These are phyloP conservation scores for Karstenula rhodostoma DNA, from an alignment of 2,329 filamentous ascomycete genomes.

Conservation along the genomic window DNA sequence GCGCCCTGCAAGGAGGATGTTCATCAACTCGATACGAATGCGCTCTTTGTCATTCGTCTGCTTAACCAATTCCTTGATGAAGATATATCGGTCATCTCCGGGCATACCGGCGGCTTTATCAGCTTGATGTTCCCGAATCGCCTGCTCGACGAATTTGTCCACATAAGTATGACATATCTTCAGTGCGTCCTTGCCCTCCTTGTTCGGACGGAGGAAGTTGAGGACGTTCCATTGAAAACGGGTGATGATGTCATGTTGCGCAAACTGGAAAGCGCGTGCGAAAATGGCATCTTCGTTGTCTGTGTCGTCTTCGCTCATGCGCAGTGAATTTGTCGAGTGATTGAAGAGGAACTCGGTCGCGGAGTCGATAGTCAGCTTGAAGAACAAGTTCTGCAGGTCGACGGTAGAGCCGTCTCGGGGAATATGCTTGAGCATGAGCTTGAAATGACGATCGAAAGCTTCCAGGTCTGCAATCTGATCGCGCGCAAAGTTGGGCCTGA, in stretches of 20 bases:
- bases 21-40: slow-evolving; percentile 76
- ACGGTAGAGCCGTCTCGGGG: slow-evolving; percentile 60
- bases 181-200: slow-evolving; percentile 50
- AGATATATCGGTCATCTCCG: slow-evolving; percentile 49
- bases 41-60: slow-evolving; percentile 72
- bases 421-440: slow-evolving; percentile 65
- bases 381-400: slow-evolving; percentile 55
- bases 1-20: slow-evolving; percentile 78
- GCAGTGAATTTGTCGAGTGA: slow-evolving; percentile 50
- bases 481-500: slow-evolving; percentile 63
- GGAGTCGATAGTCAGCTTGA: slow-evolving; percentile 59
- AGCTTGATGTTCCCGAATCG: slow-evolving; percentile 43
- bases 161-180: slow-evolving; percentile 55
- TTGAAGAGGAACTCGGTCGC: slow-evolving; percentile 61
- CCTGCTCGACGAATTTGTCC: slow-evolving; percentile 56
- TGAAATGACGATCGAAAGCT: slow-evolving; percentile 69
- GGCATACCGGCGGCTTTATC: slow-evolving; percentile 34
- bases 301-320: slow-evolving; percentile 32
- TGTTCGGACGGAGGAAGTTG: slow-evolving; percentile 42
- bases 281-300: slow-evolving; percentile 51
- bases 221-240: slow-evolving; percentile 49
- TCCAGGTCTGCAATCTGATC: slow-evolving; percentile 62
- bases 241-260: slow-evolving; percentile 49
- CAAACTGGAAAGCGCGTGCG: slow-evolving; percentile 53
- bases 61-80: slow-evolving; percentile 76